Base-by-base conservation (phyloP, 192 early-diverging fungal species). In the Umbelopsis vinacea region DNA sequence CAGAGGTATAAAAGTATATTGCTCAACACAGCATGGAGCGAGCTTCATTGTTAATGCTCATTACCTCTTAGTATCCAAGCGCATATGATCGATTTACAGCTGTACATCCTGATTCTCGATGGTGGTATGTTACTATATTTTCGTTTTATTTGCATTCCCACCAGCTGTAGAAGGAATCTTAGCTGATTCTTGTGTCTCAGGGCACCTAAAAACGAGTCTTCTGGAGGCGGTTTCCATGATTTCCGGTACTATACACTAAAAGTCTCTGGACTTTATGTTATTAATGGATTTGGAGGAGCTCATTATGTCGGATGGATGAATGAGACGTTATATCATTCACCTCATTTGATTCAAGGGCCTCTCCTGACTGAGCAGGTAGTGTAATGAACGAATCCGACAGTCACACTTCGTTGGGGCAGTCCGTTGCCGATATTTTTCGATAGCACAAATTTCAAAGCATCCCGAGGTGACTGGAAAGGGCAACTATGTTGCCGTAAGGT, bases 231-330 rank as follows among this genome's bases (percentile, higher is more conserved):
- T 4, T 63, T 63, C n/a, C 57, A 63, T 33, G 57, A 63, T 63
- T 63, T 63, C 19, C 57, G 33, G 17, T 63, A 63, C 33, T 63
- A 63, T 26, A 63, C 57, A 3, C 33, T 63, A 4, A 63, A 37
- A 6, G 57, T 63, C 0, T 63, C 57, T 38, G 57, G 57, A 3
- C 57, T 63, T 17, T 63, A 63, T 8, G 57, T 63, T 17, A 63
- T 63, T 3, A 19, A 63, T 63, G 57, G 57, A 3, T 63, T 63
- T 63, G 57, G 57, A 63, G 57, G 57, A n/a, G 57, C 57, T 14
- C 57, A 63, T 63, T 63, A 63, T n/a, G 57, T 63, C 14, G 57
- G 57, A 37, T 63, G 57, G 57, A 63, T 63, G 57, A 63, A 63
- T 37, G 57, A 63, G 7, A 63, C 57, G 10, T 17, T 63, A 12